Conservation (phyloP, 208 protist genomes). For the Kentomonas sorsogonicus region DNA sequence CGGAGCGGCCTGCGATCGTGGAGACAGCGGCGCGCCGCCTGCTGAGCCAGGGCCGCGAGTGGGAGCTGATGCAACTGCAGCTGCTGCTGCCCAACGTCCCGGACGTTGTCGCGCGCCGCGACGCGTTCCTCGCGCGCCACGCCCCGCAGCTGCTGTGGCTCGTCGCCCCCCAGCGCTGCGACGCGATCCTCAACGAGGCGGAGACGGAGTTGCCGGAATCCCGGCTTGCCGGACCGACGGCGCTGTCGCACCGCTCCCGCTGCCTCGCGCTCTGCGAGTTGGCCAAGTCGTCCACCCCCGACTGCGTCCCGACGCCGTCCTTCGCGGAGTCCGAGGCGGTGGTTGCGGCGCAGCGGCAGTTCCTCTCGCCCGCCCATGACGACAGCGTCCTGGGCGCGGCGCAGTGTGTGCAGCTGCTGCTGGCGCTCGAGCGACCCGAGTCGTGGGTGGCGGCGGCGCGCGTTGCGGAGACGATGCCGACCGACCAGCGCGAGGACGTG, state of each 20-base stretch:
- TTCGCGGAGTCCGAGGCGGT: slow-evolving; percentile 41
- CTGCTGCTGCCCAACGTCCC: slow-evolving; percentile 29
- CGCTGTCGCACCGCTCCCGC: slow-evolving; percentile 35
- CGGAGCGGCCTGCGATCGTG: slow-evolving; percentile 33
- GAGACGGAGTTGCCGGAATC: slow-evolving; percentile 15
- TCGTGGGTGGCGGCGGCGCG: slow-evolving; percentile 62
- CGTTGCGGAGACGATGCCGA: slow-evolving; percentile 29
- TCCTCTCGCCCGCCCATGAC: slow-evolving; percentile 32
- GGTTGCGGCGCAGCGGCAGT: slow-evolving; percentile 38
- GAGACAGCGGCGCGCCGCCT: slow-evolving; percentile 44
- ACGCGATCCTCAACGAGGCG: slow-evolving; percentile 52
- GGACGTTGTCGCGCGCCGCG: slow-evolving; percentile 23
- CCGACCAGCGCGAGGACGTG: slow-evolving; percentile 42
- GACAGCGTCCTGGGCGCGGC: slow-evolving; percentile 34
- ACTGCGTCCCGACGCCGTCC: slow-evolving; percentile 34
- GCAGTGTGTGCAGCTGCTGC: slow-evolving; percentile 53
- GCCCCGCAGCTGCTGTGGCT: slow-evolving; percentile 81
- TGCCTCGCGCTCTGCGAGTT: slow-evolving; percentile 48
- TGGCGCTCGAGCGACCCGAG: slow-evolving; percentile 33
- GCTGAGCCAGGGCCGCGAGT: slow-evolving; percentile 47
- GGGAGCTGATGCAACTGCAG: slow-evolving; percentile 75
- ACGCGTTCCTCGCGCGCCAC: slow-evolving; percentile 43
- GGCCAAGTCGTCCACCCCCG: slow-evolving; percentile 58
- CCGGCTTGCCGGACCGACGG: slow-evolving; percentile 45
- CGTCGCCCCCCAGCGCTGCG: slow-evolving; percentile 37